Conservation (phyloP, 495 filamentous ascomycete genomes). For the Parachaetomium inaequale region DNA sequence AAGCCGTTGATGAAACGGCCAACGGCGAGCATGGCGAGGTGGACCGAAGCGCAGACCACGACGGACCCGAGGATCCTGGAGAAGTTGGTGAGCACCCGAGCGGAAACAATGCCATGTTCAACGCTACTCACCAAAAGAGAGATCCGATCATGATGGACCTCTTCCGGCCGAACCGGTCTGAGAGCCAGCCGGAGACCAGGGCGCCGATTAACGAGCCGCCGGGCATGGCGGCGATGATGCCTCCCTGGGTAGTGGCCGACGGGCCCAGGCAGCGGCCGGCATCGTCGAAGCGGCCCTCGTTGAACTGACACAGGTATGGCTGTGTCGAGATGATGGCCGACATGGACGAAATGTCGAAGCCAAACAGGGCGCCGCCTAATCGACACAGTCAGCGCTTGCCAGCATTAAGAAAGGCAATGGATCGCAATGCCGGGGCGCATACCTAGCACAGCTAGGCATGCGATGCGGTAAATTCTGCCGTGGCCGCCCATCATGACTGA, state of each 20-base stretch:
- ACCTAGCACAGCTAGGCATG: constrained; percentile 67
- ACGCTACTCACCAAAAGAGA: constrained; percentile 55
- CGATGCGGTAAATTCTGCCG: constrained; percentile 66
- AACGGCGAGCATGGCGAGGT: constrained; percentile 68
- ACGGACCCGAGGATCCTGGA: constrained; percentile 57
- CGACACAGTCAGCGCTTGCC: background rate
- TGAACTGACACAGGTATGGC: constrained; percentile 64
- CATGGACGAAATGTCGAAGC: constrained; percentile 74
- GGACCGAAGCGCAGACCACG: constrained; percentile 66
- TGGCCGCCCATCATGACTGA: constrained; percentile 42
- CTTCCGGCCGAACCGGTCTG: constrained; percentile 66
- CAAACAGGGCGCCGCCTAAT: constrained; percentile 72
- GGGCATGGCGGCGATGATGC: constrained; percentile 68
- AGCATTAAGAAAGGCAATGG: background rate
- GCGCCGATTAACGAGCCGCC: constrained; percentile 73
- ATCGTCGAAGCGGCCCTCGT: constrained; percentile 42
- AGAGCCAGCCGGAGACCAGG: constrained; percentile 60
- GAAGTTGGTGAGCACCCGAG: background rate
- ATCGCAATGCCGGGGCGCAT: constrained; percentile 10
- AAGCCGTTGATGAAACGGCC: constrained; percentile 77
- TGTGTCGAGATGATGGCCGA: constrained; percentile 64
- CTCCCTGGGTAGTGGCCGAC: constrained; percentile 49
- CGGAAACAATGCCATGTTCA: background rate
- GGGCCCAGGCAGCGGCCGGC: constrained; percentile 48
- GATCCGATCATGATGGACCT: constrained; percentile 60